These are phyloP conservation scores for Kappamyces sp. DNA, from an alignment of 192 early-diverging fungal genomes.

Conservation along the genomic window DNA sequence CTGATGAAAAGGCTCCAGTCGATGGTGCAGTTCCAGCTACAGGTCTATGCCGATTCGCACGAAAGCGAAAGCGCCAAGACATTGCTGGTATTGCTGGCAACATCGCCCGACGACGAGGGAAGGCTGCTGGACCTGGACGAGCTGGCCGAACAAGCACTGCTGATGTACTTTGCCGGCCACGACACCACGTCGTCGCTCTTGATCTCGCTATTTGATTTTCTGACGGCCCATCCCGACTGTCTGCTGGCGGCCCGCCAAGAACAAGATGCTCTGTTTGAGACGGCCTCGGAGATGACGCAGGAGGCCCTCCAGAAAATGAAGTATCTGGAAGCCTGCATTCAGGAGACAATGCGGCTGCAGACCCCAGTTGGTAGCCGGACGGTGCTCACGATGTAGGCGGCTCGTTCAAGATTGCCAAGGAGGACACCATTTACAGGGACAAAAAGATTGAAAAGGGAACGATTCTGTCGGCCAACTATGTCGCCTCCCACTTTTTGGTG, in stretches of 20 bases:
- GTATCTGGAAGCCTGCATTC: slow-evolving; percentile 3
- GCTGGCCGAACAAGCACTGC: slow-evolving; percentile 1
- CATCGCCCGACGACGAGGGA: not conserved
- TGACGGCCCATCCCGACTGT: slow-evolving; percentile 2
- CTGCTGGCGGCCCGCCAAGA: not conserved
- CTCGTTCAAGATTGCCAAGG: not conserved
- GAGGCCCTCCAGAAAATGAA: slow-evolving; percentile 1
- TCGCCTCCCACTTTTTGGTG: not conserved
- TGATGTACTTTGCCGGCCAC: slow-evolving; percentile 15
- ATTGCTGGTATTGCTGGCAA: not conserved
- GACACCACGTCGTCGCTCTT: slow-evolving; percentile 2
- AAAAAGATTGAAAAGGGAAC: not conserved
- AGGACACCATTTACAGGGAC: no score
- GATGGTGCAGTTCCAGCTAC: no score
- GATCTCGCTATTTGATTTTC: not conserved
- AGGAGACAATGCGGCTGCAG: not conserved
- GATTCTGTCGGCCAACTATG: not conserved
- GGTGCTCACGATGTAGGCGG: not conserved
- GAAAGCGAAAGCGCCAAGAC: no score
- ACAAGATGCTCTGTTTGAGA: not conserved
- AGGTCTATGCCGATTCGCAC: no score
- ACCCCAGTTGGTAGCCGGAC: not conserved
- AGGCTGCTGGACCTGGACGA: not conserved
- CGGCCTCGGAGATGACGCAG: not conserved
- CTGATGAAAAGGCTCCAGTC: no score